A percentile compares a stretch with the other conserved stretches of the same genome.
Conservation (phyloP, 2,329 filamentous ascomycete genomes). For the Plectosphaerella plurivora region DNA sequence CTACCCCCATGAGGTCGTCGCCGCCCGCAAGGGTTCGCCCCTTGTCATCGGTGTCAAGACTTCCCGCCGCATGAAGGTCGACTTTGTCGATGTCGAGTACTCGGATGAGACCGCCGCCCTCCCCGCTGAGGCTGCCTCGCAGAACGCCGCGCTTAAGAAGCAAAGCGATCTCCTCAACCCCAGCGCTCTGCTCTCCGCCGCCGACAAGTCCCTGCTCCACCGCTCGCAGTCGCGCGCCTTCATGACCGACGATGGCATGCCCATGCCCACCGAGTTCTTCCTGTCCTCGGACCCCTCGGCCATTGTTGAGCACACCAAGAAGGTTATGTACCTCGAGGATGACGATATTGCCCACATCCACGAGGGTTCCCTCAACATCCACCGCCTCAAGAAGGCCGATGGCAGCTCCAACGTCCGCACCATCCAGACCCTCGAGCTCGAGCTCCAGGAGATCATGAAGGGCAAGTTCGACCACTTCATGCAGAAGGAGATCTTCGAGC, state of each 20-base stretch:
- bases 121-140: slow-evolving; percentile 88
- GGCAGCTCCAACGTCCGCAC: slow-evolving; percentile 94
- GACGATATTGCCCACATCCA: slow-evolving; percentile 99
- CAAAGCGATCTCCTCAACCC: slow-evolving; percentile 64
- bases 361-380: slow-evolving; percentile 97
- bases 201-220: slow-evolving; percentile 97
- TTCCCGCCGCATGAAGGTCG: slow-evolving; percentile 98
- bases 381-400: slow-evolving; percentile 94
- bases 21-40: slow-evolving; percentile 96
- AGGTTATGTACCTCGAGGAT: slow-evolving; percentile 98
- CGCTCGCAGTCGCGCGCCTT: slow-evolving; percentile 98
- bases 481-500: slow-evolving; percentile 99
- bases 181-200: slow-evolving; percentile 70
- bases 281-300: slow-evolving; percentile 97
- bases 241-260: slow-evolving; percentile 96
- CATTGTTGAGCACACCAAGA: slow-evolving; percentile 99
- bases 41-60: slow-evolving; percentile 97
- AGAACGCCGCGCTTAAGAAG: slow-evolving; percentile 97
- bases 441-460: slow-evolving; percentile 99
- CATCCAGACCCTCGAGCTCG: slow-evolving; percentile 97
- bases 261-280: slow-evolving; percentile 99
- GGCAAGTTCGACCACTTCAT: slow-evolving; percentile 99
- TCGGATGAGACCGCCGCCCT: slow-evolving; percentile 79
- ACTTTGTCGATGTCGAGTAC: slow-evolving; percentile 99
- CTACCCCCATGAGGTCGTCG: slow-evolving; percentile 96